A percentile compares a stretch with the other conserved stretches of the same genome.
Evolutionary conservation across 2,329 filamentous ascomycete species (phyloP).

Genomic region (Hawksworthiomyces lignivorus): DNA sequence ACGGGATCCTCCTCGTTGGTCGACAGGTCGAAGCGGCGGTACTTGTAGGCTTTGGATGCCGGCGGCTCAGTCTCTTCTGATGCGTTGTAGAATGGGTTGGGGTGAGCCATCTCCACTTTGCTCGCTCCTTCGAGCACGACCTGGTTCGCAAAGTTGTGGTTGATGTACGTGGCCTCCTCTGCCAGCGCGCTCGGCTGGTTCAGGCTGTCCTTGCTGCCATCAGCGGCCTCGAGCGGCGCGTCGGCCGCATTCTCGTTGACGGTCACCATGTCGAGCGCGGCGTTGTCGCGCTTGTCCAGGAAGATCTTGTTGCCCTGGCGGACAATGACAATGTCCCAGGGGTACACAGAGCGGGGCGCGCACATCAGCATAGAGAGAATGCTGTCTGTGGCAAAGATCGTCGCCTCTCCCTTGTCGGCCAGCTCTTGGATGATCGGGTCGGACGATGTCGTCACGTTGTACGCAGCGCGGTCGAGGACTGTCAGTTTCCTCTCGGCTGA

Average conservation of each 20-base stretch:
- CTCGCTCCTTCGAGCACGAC: constrained; percentile 76
- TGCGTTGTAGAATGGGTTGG: constrained; percentile 96
- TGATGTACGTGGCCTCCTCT: constrained; percentile 98
- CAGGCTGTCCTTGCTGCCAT: constrained; percentile 87
- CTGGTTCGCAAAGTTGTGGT: constrained; percentile 98
- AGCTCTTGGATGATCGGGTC: constrained; percentile 97
- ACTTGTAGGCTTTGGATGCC: constrained; percentile 96
- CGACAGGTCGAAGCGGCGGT: constrained; percentile 92
- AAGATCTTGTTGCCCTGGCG: constrained; percentile 94
- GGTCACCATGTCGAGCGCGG: constrained; percentile 91
- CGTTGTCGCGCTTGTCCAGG: constrained; percentile 96
- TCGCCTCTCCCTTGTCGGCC: constrained; percentile 90
- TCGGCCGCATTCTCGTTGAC: constrained; percentile 99
- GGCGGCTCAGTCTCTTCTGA: constrained; percentile 88
- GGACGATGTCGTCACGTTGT: constrained; percentile 95
- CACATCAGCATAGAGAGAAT: constrained; percentile 99
- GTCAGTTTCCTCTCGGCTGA: constrained; percentile 79
- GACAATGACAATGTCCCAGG: constrained; percentile 94
- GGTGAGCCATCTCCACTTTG: constrained; percentile 77
- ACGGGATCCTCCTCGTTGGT: constrained; percentile 92
- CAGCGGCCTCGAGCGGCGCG: constrained; percentile 81
- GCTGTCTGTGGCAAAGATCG: constrained; percentile 93
- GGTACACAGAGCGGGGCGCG: constrained; percentile 90
- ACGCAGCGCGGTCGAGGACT: constrained; percentile 86
- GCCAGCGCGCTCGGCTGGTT: constrained; percentile 92